Percentiles rank a stretch among this genome's conserved stretches.
phyloP scores from a whole-genome alignment of 495 filamentous ascomycete species.

The Poronia punctata region DNA sequence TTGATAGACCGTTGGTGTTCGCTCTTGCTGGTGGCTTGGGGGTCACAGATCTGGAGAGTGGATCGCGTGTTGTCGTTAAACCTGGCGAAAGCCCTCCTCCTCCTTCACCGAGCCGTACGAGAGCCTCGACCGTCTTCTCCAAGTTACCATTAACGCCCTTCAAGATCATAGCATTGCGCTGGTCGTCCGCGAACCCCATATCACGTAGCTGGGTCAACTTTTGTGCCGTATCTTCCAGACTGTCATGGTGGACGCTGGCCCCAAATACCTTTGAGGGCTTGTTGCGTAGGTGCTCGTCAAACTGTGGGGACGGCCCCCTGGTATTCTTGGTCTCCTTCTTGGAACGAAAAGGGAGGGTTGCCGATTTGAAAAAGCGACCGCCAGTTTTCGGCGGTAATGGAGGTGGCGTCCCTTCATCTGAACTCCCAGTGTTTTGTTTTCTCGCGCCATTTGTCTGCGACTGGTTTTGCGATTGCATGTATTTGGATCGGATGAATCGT shows the following conservation, averaged over 20 bases:
- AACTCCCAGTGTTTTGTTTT: constrained; percentile 39
- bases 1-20: constrained; percentile 18
- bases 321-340: constrained; percentile 36
- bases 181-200: constrained; percentile 89
- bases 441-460: constrained; percentile 24
- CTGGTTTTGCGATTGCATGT: constrained; percentile 47
- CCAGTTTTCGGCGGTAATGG: constrained; percentile 79
- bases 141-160: constrained; percentile 76
- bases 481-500: constrained; percentile 89
- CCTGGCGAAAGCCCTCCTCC: constrained; percentile 36
- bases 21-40: constrained; percentile 23
- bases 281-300: constrained; percentile 34
- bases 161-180: constrained; percentile 69
- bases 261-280: constrained; percentile 63
- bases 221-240: constrained; percentile 41
- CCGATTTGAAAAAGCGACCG: constrained; percentile 69
- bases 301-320: constrained; percentile 12
- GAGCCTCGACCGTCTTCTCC: constrained; percentile 73
- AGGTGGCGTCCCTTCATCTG: constrained; percentile 56
- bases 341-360: constrained; percentile 59
- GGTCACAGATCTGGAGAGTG: constrained; percentile 37
- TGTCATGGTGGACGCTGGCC: constrained; percentile 46
- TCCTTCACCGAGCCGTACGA: constrained; percentile 70
- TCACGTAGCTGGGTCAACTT: constrained; percentile 75
- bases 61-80: constrained; percentile 21